Percentiles rank a stretch among this genome's conserved stretches.
Conservation (phyloP, 2,329 filamentous ascomycete genomes). For the Didymella keratinophila region DNA sequence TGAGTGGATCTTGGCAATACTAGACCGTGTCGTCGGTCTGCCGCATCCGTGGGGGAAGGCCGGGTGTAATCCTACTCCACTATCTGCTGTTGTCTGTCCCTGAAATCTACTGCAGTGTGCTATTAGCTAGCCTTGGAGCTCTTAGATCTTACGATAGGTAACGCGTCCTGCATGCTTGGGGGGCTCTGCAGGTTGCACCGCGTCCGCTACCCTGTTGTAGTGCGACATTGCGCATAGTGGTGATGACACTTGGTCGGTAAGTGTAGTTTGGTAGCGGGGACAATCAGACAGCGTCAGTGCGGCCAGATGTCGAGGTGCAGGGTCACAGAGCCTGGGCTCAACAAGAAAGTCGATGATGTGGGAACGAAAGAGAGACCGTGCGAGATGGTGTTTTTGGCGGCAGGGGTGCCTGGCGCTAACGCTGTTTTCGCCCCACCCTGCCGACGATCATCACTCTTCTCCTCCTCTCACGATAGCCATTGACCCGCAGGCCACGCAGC, state of each 20-base stretch:
- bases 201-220: slow-evolving; percentile 7
- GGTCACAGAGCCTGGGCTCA: slow-evolving; percentile 6
- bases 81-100: neutral
- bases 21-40: neutral
- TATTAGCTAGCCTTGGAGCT: slow-evolving; percentile 1
- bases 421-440: slow-evolving; percentile 3
- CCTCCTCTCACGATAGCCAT: neutral
- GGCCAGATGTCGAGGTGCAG: slow-evolving; percentile 6
- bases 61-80: neutral
- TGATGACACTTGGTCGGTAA: slow-evolving; percentile 3
- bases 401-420: slow-evolving; percentile 10
- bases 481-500: slow-evolving; percentile 12
- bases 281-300: neutral
- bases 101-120: slow-evolving; percentile 9
- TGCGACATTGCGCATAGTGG: slow-evolving; percentile 3
- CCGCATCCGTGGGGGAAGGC: slow-evolving; percentile 2
- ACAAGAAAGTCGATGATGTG: slow-evolving; percentile 12
- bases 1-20: slow-evolving; percentile 12
- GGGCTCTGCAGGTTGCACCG: slow-evolving; percentile 9
- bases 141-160: slow-evolving; percentile 14
- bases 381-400: neutral
- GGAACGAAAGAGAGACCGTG: slow-evolving; percentile 1
- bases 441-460: slow-evolving; percentile 4
- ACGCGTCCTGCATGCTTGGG: slow-evolving; percentile 6
- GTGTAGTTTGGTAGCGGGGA: neutral